Conservation (phyloP, 306 rosid species). For the Lathyrus sativus region DNA sequence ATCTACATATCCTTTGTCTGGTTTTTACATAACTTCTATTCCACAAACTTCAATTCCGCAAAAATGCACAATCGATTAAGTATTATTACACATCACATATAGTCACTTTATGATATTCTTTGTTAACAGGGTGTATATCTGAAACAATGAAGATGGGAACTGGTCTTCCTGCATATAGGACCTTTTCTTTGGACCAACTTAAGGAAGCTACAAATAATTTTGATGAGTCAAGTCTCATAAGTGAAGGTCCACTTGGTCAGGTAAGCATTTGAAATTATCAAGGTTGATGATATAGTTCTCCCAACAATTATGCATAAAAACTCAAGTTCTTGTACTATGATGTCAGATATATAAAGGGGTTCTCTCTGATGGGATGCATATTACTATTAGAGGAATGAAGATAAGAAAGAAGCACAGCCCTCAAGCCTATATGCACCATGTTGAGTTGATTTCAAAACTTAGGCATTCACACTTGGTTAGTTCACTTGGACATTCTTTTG, state of each 20-base stretch:
- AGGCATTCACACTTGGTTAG: constrained; percentile 81
- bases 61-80: background rate
- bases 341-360: constrained; percentile 74
- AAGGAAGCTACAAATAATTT: constrained; percentile 86
- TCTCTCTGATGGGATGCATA: constrained; percentile 73
- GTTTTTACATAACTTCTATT: constrained; percentile 6
- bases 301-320: constrained; percentile 8
- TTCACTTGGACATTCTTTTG: constrained; percentile 93
- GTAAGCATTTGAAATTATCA: constrained; percentile 43
- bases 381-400: constrained; percentile 66
- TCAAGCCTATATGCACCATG: constrained; percentile 64
- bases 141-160: constrained; percentile 93
- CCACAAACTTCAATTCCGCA: background rate
- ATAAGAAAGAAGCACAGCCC: constrained; percentile 65
- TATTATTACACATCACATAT: constrained; percentile 7
- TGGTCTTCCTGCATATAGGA: constrained; percentile 81
- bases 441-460: constrained; percentile 83
- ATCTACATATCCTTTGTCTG: constrained; percentile 36
- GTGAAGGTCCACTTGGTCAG: constrained; percentile 68
- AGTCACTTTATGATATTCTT: constrained; percentile 6
- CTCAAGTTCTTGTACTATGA: constrained; percentile 11
- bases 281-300: background rate
- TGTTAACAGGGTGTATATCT: constrained; percentile 72
- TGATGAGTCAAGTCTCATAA: constrained; percentile 62
- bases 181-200: constrained; percentile 82